Evolutionary conservation across 2,329 filamentous ascomycete genomes (phyloP).

Genomic region (Coniella vitis): DNA sequence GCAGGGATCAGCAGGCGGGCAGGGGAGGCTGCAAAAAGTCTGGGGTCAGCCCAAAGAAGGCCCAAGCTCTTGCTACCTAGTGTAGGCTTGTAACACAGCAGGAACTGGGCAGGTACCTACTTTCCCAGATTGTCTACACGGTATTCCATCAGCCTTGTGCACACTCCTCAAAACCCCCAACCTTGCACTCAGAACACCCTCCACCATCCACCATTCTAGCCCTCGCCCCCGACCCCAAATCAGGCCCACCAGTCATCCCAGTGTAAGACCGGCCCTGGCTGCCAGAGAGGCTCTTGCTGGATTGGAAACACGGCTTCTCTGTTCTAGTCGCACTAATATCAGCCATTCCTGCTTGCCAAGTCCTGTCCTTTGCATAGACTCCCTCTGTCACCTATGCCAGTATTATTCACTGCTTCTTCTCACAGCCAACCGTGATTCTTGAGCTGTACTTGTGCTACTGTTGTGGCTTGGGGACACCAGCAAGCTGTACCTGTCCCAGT

Average conservation of each 20-base stretch:
- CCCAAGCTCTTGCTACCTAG: conserved; percentile 4
- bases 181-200: no score
- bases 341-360: not conserved
- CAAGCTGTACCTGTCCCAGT: no score
- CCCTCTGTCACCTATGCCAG: not conserved
- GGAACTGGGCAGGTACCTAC: not conserved
- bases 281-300: not conserved
- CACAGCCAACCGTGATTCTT: not conserved
- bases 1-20: conserved; percentile 9
- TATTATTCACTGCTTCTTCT: not conserved
- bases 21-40: not conserved
- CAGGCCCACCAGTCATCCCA: no score
- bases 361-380: not conserved
- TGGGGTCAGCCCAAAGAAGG: conserved; percentile 12
- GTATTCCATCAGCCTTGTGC: no score
- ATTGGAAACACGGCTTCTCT: not conserved
- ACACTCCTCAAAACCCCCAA: no score
- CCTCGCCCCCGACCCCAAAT: no score
- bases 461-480: no score
- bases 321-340: conserved; percentile 3
- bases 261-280: no score
- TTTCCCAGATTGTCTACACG: no score
- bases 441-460: not conserved
- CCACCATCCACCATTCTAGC: no score
- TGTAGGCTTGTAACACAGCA: no score